Base-by-base conservation (phyloP, 768 basidiomycete species). In the Tremella yokohamensis region DNA sequence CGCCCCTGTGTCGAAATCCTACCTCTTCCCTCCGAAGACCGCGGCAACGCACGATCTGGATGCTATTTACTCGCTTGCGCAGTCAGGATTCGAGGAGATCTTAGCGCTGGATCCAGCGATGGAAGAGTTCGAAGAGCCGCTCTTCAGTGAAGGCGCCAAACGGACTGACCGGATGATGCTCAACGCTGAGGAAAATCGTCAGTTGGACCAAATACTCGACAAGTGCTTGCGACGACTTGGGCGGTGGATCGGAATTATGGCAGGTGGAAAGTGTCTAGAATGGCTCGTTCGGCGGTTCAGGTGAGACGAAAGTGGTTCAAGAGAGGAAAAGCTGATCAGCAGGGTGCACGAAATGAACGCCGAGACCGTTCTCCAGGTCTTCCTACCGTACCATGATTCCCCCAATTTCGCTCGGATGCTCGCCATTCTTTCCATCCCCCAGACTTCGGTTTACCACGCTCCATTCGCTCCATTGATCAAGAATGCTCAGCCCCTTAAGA, bases 331-430 rank as follows among this genome's bases (percentile, higher is more conserved):
- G 19, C 26, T 29, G 3, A 13, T 16, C 7, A 18, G n/a, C 67
- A 97, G 94, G 73, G 84, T 97, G 24, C 83, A 97, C 70, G 92
- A 98, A 73, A 91, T 97, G 79, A 96, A 98, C 68, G 81, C 93
- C 54, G 83, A 87, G 54, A 81, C 83, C 20, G 72, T 92, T 24
- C 81, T 98, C 6, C 78, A 85, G 8, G 79, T 91, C 20, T 98
- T 98, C 77, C 78, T 97, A 26, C 96, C 96, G 0, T 97, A 94
- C 72, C 91, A 98, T 69, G 90, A 93, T 65, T 88, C 93, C 3
- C 85, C 89, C 0, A 91, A 97, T 73, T 98, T 98, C 76, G 83
- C 87, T 8, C 94, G 96, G 66, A 89, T 97, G 82, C 80, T 96
- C 22, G 84, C 88, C 1, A 90, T 99, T 66, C 78, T 97, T 53